These are phyloP conservation scores for Thielaviopsis populi DNA, from an alignment of 2,329 filamentous ascomycete species.

Conservation along the genomic window DNA sequence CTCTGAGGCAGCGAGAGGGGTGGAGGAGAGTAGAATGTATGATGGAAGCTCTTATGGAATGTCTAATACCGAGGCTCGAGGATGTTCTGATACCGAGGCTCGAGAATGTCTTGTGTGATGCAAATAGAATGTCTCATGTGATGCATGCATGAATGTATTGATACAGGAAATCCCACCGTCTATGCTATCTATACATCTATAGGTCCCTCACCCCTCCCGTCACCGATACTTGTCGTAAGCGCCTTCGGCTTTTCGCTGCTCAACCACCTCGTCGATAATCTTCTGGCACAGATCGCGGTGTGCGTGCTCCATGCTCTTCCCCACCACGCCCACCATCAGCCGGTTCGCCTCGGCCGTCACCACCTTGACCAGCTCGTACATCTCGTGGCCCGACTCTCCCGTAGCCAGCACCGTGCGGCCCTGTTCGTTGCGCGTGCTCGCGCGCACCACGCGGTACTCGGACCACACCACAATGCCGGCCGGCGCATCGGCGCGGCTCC, in stretches of 20 bases:
- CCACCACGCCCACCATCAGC: slow-evolving; percentile 26
- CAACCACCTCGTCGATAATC: slow-evolving; percentile 23
- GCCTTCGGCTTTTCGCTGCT: slow-evolving; percentile 14
- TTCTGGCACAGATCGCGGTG: slow-evolving; percentile 24
- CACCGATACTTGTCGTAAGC: background rate
- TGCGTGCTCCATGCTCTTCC: slow-evolving; percentile 21
- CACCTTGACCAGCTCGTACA: slow-evolving; percentile 25
- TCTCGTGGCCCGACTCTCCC: slow-evolving; percentile 19
- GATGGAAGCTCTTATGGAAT: no score
- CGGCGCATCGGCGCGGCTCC: slow-evolving; percentile 30
- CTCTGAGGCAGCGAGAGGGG: slow-evolving; percentile 16
- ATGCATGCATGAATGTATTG: background rate
- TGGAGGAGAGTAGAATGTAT: no score
- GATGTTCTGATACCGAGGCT: no score
- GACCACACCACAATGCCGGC: slow-evolving; percentile 31
- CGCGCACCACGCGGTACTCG: slow-evolving; percentile 21
- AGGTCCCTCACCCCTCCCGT: background rate
- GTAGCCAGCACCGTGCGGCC: background rate
- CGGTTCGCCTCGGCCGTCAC: slow-evolving; percentile 24
- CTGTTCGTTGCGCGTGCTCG: background rate
- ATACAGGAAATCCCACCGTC: background rate
- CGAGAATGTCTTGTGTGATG: no score
- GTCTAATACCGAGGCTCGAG: no score
- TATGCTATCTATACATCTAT: background rate
- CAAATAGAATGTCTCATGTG: no score